Evolutionary conservation across 2,329 filamentous ascomycete species (phyloP).

Genomic region (Fusarium hainanense): DNA sequence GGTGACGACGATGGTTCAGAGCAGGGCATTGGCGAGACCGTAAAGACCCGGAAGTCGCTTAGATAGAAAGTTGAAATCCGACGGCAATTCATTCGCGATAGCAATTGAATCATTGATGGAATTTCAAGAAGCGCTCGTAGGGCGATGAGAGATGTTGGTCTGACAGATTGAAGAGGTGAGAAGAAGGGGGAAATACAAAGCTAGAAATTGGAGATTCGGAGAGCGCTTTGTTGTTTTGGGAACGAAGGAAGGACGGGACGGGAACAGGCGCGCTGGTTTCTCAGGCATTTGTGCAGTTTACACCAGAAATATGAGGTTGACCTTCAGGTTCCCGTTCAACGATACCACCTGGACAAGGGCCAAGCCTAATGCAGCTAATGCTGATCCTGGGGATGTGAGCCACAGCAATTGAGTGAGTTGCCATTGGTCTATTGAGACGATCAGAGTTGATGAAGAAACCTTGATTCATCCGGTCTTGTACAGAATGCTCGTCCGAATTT

Average conservation of each 20-base stretch:
- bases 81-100: neutral
- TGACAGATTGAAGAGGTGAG: constrained; percentile 3
- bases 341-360: constrained; percentile 29
- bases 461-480: neutral
- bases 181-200: constrained; percentile 27
- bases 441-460: constrained; percentile 2
- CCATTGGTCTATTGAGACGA: constrained; percentile 23
- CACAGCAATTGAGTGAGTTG: constrained; percentile 14
- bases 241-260: neutral
- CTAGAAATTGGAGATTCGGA: constrained; percentile 34
- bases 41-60: constrained; percentile 7
- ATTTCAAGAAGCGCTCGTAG: neutral
- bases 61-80: neutral
- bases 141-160: neutral
- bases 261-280: constrained; percentile 13
- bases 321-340: constrained; percentile 28
- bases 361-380: constrained; percentile 44
- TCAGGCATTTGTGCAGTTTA: constrained; percentile 48
- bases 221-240: constrained; percentile 32
- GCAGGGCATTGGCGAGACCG: constrained; percentile 28
- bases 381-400: constrained; percentile 4
- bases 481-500: neutral
- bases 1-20: constrained; percentile 30
- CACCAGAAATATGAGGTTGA: constrained; percentile 49
- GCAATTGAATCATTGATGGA: constrained; percentile 8